A percentile compares a stretch with the other conserved stretches of the same genome.
Evolutionary conservation across 441 rosid species (phyloP).

Genomic region (Viola pubescens): DNA sequence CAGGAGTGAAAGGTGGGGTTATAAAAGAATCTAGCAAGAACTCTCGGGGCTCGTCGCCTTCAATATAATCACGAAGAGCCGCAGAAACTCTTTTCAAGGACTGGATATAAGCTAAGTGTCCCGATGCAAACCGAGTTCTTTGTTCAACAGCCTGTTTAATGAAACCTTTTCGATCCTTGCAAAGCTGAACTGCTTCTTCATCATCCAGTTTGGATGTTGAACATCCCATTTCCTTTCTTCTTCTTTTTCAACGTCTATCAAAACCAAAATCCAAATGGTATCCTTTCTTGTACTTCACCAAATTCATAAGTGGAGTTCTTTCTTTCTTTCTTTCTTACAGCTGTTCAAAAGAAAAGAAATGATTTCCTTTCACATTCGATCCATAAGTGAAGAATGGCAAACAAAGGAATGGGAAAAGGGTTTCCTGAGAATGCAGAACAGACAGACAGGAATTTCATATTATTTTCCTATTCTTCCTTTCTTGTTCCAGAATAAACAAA

Average conservation of each 20-base stretch:
- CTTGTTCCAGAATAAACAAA: constrained; percentile 1
- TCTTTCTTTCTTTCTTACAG: neutral
- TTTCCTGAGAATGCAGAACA: neutral
- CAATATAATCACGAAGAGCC: constrained; percentile 65
- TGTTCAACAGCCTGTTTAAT: constrained; percentile 87
- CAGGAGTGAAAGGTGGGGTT: constrained; percentile 47
- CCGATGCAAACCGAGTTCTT: constrained; percentile 67
- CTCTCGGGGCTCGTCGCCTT: constrained; percentile 67
- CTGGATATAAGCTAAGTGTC: constrained; percentile 73
- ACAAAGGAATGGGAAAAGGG: neutral
- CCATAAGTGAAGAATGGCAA: neutral
- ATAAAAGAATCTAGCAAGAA: constrained; percentile 55
- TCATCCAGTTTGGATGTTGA: constrained; percentile 76
- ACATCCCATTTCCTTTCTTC: constrained; percentile 70
- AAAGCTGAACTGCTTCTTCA: constrained; percentile 88
- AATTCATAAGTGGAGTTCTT: constrained; percentile 33
- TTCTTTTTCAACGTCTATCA: constrained; percentile 18
- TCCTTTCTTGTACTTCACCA: constrained; percentile 18
- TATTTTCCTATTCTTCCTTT: neutral
- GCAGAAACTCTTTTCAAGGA: constrained; percentile 81
- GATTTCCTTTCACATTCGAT: neutral
- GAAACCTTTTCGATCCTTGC: constrained; percentile 80
- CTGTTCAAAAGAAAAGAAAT: constrained; percentile 20
- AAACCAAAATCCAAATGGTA: constrained; percentile 17
- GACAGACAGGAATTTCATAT: constrained; percentile 2